A percentile compares a stretch with the other conserved stretches of the same genome.
These are phyloP conservation scores for Domatiomyces catenatus DNA, from an alignment of 2,329 filamentous ascomycete genomes.

Conservation along the genomic window DNA sequence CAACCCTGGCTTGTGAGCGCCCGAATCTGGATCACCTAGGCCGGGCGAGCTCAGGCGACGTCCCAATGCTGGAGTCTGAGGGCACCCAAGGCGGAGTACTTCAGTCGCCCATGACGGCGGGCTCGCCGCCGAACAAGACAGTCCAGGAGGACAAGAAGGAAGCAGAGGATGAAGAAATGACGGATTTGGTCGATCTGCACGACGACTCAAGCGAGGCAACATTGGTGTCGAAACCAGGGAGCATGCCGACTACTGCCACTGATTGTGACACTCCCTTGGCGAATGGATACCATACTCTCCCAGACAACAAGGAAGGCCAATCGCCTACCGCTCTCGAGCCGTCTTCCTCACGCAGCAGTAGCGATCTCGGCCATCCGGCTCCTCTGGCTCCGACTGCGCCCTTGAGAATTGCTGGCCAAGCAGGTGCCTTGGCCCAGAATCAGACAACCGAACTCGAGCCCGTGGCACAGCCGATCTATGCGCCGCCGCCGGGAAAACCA, in stretches of 20 bases:
- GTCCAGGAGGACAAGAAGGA: conserved; percentile 1
- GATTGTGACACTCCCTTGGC: conserved; percentile 16
- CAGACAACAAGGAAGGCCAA: conserved; percentile 28
- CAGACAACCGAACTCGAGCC: conserved; percentile 2
- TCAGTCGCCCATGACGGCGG: conserved; percentile 3
- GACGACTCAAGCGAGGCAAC: conserved; percentile 25
- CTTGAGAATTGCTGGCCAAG: conserved; percentile 16
- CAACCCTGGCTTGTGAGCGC: conserved; percentile 21
- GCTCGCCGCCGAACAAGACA: not conserved
- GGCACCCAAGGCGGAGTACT: conserved; percentile 3
- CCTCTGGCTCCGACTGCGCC: conserved; percentile 15
- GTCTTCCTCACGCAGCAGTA: conserved; percentile 5
- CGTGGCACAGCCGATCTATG: conserved; percentile 14
- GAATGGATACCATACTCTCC: conserved; percentile 12
- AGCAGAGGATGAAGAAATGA: conserved; percentile 2
- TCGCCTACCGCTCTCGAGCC: conserved; percentile 13
- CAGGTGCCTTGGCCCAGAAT: conserved; percentile 9
- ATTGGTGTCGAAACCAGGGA: conserved; percentile 21
- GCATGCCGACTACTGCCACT: not conserved
- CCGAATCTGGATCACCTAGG: conserved; percentile 15
- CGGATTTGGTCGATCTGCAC: not conserved
- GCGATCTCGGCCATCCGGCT: conserved; percentile 19
- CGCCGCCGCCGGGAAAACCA: conserved; percentile 24
- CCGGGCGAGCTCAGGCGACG: conserved; percentile 8
- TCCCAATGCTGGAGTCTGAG: conserved; percentile 6